Evolutionary conservation across 2,329 filamentous ascomycete genomes (phyloP).

Genomic region (Scedosporium apiospermum): DNA sequence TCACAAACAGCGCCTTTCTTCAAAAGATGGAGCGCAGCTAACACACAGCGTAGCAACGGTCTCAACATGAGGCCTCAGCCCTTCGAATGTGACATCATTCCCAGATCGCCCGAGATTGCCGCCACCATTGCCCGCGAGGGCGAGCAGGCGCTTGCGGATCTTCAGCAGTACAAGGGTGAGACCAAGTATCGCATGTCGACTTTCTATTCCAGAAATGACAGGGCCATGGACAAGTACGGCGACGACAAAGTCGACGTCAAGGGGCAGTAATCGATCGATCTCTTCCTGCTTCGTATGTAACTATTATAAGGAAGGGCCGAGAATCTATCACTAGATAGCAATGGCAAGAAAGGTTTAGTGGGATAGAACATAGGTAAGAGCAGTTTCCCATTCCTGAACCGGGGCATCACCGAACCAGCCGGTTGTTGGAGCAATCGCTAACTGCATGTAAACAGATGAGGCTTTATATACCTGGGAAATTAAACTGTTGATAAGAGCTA

Average conservation of each 20-base stretch:
- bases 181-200: conserved; percentile 48
- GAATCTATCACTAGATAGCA: background rate
- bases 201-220: conserved; percentile 30
- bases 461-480: no score
- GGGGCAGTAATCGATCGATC: background rate
- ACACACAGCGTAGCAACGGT: conserved; percentile 31
- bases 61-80: conserved; percentile 48
- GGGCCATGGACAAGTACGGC: conserved; percentile 22
- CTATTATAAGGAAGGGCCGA: no score
- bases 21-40: background rate
- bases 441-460: no score
- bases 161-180: conserved; percentile 43
- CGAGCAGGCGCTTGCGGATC: conserved; percentile 37
- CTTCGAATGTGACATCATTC: conserved; percentile 43
- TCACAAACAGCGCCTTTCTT: conserved; percentile 22
- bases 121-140: conserved; percentile 43
- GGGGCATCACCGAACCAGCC: no score
- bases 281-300: background rate
- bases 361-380: background rate
- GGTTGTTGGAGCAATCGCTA: no score
- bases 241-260: conserved; percentile 8
- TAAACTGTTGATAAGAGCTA: no score
- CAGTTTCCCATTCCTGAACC: no score
- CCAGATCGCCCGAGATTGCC: conserved; percentile 36
- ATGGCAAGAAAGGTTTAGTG: background rate